Conservation (phyloP, 352 stramenopile genomes). For the Pythium angustatum region DNA sequence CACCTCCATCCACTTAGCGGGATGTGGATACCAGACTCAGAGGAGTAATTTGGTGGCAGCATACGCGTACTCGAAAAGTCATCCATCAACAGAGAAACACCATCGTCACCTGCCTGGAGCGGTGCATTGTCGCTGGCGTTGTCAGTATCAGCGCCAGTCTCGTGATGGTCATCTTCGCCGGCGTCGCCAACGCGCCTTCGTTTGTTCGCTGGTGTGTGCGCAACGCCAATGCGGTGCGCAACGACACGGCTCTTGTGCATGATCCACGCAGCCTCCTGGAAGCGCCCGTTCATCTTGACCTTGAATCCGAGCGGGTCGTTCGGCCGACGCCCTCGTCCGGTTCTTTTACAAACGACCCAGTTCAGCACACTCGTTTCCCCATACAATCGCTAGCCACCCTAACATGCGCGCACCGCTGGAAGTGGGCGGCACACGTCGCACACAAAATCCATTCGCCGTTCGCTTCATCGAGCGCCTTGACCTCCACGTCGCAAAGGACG, state of each 20-base stretch:
- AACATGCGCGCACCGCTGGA: constrained; percentile 35
- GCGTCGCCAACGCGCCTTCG: constrained; percentile 1
- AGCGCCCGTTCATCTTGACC: constrained; percentile 71
- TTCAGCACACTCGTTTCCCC: too few species aligned
- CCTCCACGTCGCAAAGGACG: constrained; percentile 50
- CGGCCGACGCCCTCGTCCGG: constrained; percentile 50
- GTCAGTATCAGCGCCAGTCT: background rate
- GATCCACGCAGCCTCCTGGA: constrained; percentile 62
- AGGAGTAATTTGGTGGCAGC: background rate
- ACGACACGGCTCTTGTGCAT: constrained; percentile 71
- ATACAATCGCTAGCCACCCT: too few species aligned
- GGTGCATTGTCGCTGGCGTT: background rate
- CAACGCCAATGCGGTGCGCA: constrained; percentile 33
- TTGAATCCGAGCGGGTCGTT: constrained; percentile 69
- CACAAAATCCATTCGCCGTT: constrained; percentile 73
- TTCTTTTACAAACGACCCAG: constrained; percentile 34
- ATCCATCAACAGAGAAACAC: background rate
- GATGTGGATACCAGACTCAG: constrained; percentile 17
- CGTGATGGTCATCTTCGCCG: constrained; percentile 18
- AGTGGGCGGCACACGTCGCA: constrained; percentile 57
- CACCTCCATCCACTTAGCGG: constrained; percentile 60
- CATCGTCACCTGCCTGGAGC: background rate
- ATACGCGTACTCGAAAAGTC: background rate
- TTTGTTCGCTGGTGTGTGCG: constrained; percentile 2
- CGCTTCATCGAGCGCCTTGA: constrained; percentile 55